Evolutionary conservation across 139 green algal species (phyloP).

Genomic region (Coelastrella sp.): DNA sequence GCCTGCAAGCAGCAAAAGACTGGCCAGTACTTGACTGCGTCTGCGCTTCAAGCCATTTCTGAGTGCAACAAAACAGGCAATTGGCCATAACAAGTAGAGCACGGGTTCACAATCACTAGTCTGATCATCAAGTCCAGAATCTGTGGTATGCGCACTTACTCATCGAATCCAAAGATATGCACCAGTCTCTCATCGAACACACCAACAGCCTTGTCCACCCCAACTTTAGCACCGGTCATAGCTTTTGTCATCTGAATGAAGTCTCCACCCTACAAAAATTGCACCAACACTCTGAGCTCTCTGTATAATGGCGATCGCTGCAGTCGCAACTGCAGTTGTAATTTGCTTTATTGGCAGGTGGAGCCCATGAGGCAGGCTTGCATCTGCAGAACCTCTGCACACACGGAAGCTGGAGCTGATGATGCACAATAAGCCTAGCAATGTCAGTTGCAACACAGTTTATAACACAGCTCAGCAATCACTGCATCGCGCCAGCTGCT

Average conservation of each 20-base stretch:
- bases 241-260: constrained; percentile 41
- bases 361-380: not conserved
- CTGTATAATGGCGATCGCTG: not conserved
- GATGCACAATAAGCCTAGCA: too few relatives aligned
- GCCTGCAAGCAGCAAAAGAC: not conserved
- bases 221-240: constrained; percentile 27
- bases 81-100: too few relatives aligned
- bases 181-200: constrained; percentile 40
- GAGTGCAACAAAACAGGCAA: too few relatives aligned
- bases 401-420: too few relatives aligned
- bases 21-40: too few relatives aligned
- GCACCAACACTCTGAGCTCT: not conserved
- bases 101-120: not conserved
- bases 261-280: constrained; percentile 31
- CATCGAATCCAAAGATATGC: constrained; percentile 35
- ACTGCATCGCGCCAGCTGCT: not conserved
- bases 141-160: constrained; percentile 16
- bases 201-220: constrained; percentile 24
- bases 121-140: not conserved
- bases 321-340: not conserved
- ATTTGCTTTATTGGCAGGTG: not conserved
- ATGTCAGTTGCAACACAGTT: not conserved
- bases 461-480: not conserved
- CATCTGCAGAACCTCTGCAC: too few relatives aligned
- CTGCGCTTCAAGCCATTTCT: too few relatives aligned